Evolutionary conservation across 2,329 filamentous ascomycete species (phyloP).

Genomic region (Fusarium napiforme): DNA sequence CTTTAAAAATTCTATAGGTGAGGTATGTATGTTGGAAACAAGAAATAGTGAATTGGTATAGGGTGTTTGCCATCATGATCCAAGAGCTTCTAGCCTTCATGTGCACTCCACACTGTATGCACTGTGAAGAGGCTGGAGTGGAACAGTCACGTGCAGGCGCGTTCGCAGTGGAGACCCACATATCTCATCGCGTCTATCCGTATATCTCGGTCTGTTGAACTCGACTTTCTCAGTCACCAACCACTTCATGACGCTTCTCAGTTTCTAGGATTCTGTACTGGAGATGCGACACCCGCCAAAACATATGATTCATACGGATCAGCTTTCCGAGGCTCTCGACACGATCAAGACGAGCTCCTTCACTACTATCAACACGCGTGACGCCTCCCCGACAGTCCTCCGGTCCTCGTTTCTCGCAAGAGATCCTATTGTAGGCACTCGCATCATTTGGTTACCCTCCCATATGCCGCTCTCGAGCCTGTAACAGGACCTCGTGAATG

Average conservation of each 20-base stretch:
- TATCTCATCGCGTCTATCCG: conserved; percentile 24
- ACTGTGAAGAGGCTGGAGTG: conserved; percentile 17
- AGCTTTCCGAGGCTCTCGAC: conserved; percentile 21
- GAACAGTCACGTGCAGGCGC: conserved; percentile 44
- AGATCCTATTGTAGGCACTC: conserved; percentile 66
- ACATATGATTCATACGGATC: conserved; percentile 28
- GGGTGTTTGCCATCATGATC: conserved; percentile 36
- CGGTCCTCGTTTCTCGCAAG: conserved; percentile 76
- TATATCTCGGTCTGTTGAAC: background rate
- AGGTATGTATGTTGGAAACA: conserved; percentile 3
- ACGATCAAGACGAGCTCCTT: conserved; percentile 57
- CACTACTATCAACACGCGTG: conserved; percentile 63
- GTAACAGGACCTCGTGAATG: conserved; percentile 63
- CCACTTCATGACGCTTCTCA: conserved; percentile 27
- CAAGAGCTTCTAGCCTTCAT: conserved; percentile 36
- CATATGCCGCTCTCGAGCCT: conserved; percentile 71
- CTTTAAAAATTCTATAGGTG: background rate
- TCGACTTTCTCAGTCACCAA: conserved; percentile 30
- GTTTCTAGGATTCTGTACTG: conserved; percentile 26
- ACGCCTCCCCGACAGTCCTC: conserved; percentile 84
- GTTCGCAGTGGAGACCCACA: conserved; percentile 9
- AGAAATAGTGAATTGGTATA: conserved; percentile 28
- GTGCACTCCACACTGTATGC: conserved; percentile 34
- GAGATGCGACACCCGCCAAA: conserved; percentile 26
- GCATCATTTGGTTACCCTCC: conserved; percentile 51